Evolutionary conservation across 2,329 filamentous ascomycete genomes (phyloP).

Genomic region (Exophiala aquamarina): DNA sequence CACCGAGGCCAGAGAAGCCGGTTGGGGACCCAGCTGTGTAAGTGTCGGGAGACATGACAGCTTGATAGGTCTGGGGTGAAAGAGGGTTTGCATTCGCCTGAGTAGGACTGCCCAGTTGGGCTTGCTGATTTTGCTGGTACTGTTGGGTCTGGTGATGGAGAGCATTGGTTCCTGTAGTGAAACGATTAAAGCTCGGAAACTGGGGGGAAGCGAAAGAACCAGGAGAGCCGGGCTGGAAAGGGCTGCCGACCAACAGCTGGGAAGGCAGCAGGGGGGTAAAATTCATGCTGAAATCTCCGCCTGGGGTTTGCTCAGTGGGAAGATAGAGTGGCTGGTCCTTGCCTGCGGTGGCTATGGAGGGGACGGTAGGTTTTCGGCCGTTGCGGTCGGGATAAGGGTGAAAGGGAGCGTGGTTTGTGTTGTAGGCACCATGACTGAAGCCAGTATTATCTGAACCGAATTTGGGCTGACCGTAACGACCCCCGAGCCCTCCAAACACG

Average conservation of each 20-base stretch:
- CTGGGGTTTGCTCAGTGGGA: conserved; percentile 74
- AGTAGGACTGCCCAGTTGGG: conserved; percentile 69
- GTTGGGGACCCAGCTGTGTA: conserved; percentile 88
- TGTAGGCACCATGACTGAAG: conserved; percentile 90
- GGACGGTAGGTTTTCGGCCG: conserved; percentile 78
- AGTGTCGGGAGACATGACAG: conserved; percentile 80
- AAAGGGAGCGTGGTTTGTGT: conserved; percentile 71
- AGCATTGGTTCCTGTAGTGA: conserved; percentile 61
- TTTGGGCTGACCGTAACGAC: conserved; percentile 51
- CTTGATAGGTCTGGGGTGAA: conserved; percentile 80
- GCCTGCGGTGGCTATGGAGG: conserved; percentile 84
- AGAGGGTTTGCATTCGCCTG: conserved; percentile 66
- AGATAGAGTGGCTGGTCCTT: conserved; percentile 57
- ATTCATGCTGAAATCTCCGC: conserved; percentile 94
- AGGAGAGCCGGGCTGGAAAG: conserved; percentile 93
- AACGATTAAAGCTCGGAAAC: conserved; percentile 80
- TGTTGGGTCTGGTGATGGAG: conserved; percentile 57
- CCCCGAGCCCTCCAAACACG: conserved; percentile 42
- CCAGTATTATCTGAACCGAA: conserved; percentile 72
- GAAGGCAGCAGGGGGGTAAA: conserved; percentile 95
- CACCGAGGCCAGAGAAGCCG: conserved; percentile 64
- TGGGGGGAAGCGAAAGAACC: conserved; percentile 87
- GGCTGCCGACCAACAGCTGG: conserved; percentile 89
- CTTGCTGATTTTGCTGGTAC: conserved; percentile 51
- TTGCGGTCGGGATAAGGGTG: conserved; percentile 84